phyloP scores from a whole-genome alignment of 2,329 filamentous ascomycete genomes.

The Arachnomyces sp. region DNA sequence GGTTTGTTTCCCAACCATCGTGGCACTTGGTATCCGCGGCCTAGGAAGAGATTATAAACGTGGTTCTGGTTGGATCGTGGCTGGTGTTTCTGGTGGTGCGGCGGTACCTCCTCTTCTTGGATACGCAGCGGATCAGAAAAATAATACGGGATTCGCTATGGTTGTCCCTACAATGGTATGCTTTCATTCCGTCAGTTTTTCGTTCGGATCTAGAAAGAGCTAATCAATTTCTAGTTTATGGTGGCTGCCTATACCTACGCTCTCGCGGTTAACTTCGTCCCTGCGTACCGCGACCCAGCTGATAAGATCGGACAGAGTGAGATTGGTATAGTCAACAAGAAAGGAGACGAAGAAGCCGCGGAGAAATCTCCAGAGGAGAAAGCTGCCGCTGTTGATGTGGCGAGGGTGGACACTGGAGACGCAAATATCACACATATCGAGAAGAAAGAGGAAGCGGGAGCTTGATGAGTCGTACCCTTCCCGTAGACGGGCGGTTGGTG shows the following conservation, averaged over 20 bases:
- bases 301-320: conserved; percentile 47
- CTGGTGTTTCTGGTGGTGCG: conserved; percentile 64
- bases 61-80: conserved; percentile 60
- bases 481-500: no score
- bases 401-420: conserved; percentile 9
- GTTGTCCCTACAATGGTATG: conserved; percentile 52
- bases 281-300: conserved; percentile 54
- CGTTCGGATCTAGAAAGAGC: conserved; percentile 14
- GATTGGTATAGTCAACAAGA: conserved; percentile 27
- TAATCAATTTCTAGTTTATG: conserved; percentile 40
- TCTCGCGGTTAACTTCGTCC: conserved; percentile 58
- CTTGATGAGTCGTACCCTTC: no score
- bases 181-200: conserved; percentile 29
- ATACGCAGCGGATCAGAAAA: conserved; percentile 57
- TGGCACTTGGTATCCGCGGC: conserved; percentile 67
- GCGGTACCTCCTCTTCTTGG: conserved; percentile 66
- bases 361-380: conserved; percentile 1
- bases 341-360: conserved; percentile 21
- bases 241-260: conserved; percentile 51
- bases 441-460: no score
- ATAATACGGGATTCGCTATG: conserved; percentile 57
- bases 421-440: no score
- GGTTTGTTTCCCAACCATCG: conserved; percentile 75
- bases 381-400: conserved; percentile 10
- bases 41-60: conserved; percentile 66